Evolutionary conservation across 257 asterid genomes (phyloP), one percentile per base, ranked within the genome.

Genomic region (Salvia miltiorrhiza): DNA sequence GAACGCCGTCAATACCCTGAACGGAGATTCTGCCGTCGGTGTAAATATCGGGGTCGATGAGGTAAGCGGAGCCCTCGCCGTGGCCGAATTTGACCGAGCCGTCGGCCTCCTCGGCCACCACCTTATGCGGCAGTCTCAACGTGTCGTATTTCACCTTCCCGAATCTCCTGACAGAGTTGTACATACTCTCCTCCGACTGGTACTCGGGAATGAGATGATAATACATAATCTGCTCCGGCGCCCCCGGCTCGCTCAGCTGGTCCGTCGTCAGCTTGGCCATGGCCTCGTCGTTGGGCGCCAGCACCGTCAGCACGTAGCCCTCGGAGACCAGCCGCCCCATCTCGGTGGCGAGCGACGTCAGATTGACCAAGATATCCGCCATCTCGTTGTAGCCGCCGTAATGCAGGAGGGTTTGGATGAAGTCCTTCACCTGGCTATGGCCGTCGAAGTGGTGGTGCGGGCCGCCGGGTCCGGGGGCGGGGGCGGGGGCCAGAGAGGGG

Each of bases 1-100:
- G 72, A 40, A 94, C 97, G 7, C 90, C 90, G 54, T 94, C 98
- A 19, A 94, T 94, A 1, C 99, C 99, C 76, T 94, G 99, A 14
- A 94, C 99, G 3, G 99, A 94, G 19, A 94, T 94, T 70, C 99
- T 76, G 19, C 99, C 99, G 68, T 94, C 99, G 28, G 96, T 94
- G 17, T 94, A 94, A 0, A 94, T 87, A 81, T 94, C 99, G 7
- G 99, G 97, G 77, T 94, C 99, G 20, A 91, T 82, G 41, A 94
- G 78, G 73, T 94, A 90, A 0, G 96, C 99, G 11, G 97, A 86
- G n/a, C 85, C 90, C 66, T 90, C 97, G 0, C 83, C 96, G 9
- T 76, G 79, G 49, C 97, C 96, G 63, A 94, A 91, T 47, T 85
- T 89, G 3, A 91, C 97, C 26, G 96, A 87, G 60, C 97, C 97